phyloP scores from a whole-genome alignment of 495 filamentous ascomycete species.

The Astrocystis sublimbata region DNA sequence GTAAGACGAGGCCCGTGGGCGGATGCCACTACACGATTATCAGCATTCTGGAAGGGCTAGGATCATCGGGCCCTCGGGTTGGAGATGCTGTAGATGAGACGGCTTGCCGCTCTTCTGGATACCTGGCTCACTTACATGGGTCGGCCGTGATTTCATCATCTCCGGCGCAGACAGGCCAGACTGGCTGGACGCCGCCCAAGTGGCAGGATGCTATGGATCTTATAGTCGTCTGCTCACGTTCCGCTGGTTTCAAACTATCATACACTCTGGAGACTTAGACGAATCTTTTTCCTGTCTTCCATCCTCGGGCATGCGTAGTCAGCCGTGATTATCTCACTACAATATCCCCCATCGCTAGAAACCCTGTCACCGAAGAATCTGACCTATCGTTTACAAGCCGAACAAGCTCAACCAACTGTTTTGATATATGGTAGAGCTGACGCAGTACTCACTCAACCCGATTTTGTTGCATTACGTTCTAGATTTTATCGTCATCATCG shows the following conservation, averaged over 20 bases:
- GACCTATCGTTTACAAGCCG: background rate
- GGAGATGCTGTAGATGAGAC: background rate
- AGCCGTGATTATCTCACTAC: background rate
- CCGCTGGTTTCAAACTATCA: slow-evolving; percentile 1
- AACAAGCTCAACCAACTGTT: background rate
- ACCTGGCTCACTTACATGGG: slow-evolving; percentile 5
- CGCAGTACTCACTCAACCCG: background rate
- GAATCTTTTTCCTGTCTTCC: background rate
- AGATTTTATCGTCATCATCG: background rate
- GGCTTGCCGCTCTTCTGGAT: background rate
- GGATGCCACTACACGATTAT: slow-evolving; percentile 1
- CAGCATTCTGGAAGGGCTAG: slow-evolving; percentile 1
- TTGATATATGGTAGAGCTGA: background rate
- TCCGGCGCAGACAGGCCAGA: background rate
- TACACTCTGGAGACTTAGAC: slow-evolving; percentile 7
- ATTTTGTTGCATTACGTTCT: too few relatives aligned
- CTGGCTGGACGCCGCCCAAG: background rate
- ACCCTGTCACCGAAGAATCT: background rate
- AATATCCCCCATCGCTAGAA: background rate
- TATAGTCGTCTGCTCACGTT: background rate
- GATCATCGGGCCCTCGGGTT: slow-evolving; percentile 4
- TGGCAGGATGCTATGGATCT: background rate
- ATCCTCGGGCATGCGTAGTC: background rate
- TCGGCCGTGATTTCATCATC: background rate
- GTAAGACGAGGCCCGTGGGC: background rate